Base-by-base conservation (phyloP, 2,329 filamentous ascomycete species). In the Penicillium expansum region DNA sequence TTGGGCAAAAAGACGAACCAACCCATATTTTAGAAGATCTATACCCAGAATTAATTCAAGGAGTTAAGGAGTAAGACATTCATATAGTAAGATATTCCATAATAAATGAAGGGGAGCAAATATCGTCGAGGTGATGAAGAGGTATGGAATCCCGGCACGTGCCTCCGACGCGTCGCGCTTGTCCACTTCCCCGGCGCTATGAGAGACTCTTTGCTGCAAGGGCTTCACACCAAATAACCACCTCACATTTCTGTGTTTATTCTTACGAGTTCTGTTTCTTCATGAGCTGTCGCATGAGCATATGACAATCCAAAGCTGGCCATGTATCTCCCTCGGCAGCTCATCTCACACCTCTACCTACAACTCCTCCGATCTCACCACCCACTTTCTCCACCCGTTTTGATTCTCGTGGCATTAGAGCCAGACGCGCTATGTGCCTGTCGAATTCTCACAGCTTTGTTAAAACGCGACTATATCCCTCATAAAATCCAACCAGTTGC, bases 401-500 rank as follows among this genome's bases (percentile, higher is more conserved):
- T 97, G 27, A 86, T 99, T 62, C 89, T 99, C 55, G 92, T 92
- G 62, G 90, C 93, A 35, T 89, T 97, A 71, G 93, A 97, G 71
- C 92, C 94, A 54, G 94, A 99, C 78, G 90, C 94, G 62, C 86
- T 99, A 60, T 97, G 93, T 76, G 94, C 92, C 61, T 96, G 92
- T 73, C 91, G 92, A 60, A 97, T 99, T 59, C 85, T 99, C 47
- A 96, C 93, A 3, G 84, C 89, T 49, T 83, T 99, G n/a, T 82
- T 99, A 59, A 97, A 96, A 77, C 89, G 93, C 81, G 94, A 99
- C 80, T 97, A 96, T 72, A 96, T 99, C 66, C 90, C 89, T 14
- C 93, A 97, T 79, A 97, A 97, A 77, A 96, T 97, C 69, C 91
- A 97, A 69, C 94, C 94, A 1, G 88, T 99, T 53, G 86, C 91